These are phyloP conservation scores for Colletotrichum chrysophilum DNA, from an alignment of 2,329 filamentous ascomycete species.

Conservation along the genomic window DNA sequence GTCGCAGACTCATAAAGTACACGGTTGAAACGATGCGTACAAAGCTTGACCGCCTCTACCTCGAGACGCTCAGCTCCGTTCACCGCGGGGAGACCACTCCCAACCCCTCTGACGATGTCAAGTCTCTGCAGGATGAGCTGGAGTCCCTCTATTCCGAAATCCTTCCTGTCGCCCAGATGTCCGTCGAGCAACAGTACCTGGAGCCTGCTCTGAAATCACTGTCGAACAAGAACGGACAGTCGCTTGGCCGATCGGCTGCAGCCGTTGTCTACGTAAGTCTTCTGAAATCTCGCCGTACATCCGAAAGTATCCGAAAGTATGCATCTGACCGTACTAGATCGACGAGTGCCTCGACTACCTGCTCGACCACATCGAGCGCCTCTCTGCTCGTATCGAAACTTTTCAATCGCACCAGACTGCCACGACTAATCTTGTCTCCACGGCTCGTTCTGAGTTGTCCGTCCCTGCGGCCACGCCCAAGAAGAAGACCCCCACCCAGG, in stretches of 20 bases:
- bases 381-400: constrained; percentile 46
- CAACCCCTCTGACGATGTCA: constrained; percentile 31
- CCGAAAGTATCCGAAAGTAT: not conserved
- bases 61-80: constrained; percentile 48
- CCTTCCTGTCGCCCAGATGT: constrained; percentile 73
- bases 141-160: constrained; percentile 75
- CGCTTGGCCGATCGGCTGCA: constrained; percentile 47
- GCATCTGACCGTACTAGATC: constrained; percentile 43
- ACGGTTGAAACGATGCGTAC: constrained; percentile 61
- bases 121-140: constrained; percentile 65
- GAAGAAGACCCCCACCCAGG: constrained; percentile 25
- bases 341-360: constrained; percentile 58
- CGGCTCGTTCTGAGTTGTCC: constrained; percentile 50
- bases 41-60: constrained; percentile 59
- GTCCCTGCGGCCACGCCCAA: constrained; percentile 23
- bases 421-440: constrained; percentile 41
- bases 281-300: not conserved
- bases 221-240: constrained; percentile 47
- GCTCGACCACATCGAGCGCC: constrained; percentile 47
- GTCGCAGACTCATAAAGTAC: constrained; percentile 57
- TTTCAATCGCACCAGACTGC: constrained; percentile 52
- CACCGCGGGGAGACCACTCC: constrained; percentile 38
- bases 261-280: constrained; percentile 57
- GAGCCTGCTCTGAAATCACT: constrained; percentile 61
- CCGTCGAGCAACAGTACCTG: constrained; percentile 70